Evolutionary conservation across 2,329 filamentous ascomycete species (phyloP), one percentile per base, ranked within the genome.

Genomic region (Fusarium equiseti): DNA sequence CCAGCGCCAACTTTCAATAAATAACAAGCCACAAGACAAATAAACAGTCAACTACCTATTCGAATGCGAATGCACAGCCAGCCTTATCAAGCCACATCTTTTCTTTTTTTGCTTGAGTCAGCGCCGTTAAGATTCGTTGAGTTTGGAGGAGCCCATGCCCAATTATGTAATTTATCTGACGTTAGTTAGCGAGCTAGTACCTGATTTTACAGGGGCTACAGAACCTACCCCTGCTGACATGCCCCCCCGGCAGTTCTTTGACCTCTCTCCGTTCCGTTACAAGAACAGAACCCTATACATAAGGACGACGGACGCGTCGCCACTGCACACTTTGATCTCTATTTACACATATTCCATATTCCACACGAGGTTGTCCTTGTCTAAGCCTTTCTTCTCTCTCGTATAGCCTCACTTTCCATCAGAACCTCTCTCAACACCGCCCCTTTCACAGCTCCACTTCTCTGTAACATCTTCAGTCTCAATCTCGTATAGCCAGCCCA

Each of bases 171-270:
- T 68, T 51, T 50, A 46, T 44, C 59, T 54, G 43, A 52, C 59
- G 65, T 60, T 69, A 29, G 54, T 48, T 69, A 59, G 24, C n/a
- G 35, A 42, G 45, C 50, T 65, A 54, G 65, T 69, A 59, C 64
- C 50, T 65, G 50, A 64, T 27, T 51, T 22, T 38, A 38, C 66
- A 69, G 56, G 66, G 66, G 49, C 35, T 52, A 40, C 42, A 27
- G n/a, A 27, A 42, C 48, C 50, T 50, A 35, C 50, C 54, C 54
- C 52, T 46, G 50, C 29, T 38, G 35, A 26, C 31, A 31, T 24
- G 31, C 35, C 31, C 35, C 35, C 65, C 66, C 66, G 45, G 66
- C 38, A 68, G 31, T 60, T 55, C 35, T 49, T 48, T 46, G 54
- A 52, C 65, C 45, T 24, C 45, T 31, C 38, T 31, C 35, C 10